A percentile compares a stretch with the other conserved stretches of the same genome.
These are phyloP conservation scores for Blastomyces parvus DNA, from an alignment of 2,329 filamentous ascomycete species.

Conservation along the genomic window DNA sequence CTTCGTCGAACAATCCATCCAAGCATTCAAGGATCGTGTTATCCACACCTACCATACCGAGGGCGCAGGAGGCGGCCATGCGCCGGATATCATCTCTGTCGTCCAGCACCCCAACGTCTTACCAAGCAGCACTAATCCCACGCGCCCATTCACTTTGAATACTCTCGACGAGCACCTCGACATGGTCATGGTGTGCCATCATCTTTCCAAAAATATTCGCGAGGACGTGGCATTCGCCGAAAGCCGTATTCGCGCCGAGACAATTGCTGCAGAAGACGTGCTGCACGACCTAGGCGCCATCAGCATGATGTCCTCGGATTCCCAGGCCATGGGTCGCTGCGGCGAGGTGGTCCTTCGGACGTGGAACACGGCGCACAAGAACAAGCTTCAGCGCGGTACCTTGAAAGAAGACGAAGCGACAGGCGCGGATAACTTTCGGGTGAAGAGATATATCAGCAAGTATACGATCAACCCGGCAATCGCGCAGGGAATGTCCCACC, in stretches of 20 bases:
- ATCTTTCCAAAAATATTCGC: slow-evolving; percentile 82
- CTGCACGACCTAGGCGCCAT: slow-evolving; percentile 91
- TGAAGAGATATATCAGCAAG: slow-evolving; percentile 88
- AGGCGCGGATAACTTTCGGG: slow-evolving; percentile 78
- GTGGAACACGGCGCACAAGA: slow-evolving; percentile 97
- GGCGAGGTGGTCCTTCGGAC: slow-evolving; percentile 88
- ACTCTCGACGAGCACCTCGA: slow-evolving; percentile 94
- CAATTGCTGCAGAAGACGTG: slow-evolving; percentile 92
- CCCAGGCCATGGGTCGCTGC: slow-evolving; percentile 92
- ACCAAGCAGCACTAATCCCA: slow-evolving; percentile 85
- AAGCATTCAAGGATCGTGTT: slow-evolving; percentile 72
- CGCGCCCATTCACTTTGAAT: slow-evolving; percentile 79
- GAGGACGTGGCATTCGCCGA: slow-evolving; percentile 96
- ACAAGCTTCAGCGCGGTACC: slow-evolving; percentile 71
- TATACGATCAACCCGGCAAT: slow-evolving; percentile 93
- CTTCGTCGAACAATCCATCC: slow-evolving; percentile 87
- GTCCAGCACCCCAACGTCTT: slow-evolving; percentile 84
- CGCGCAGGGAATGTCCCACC: slow-evolving; percentile 78
- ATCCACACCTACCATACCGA: slow-evolving; percentile 98
- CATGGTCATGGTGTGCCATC: slow-evolving; percentile 98
- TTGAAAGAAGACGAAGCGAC: slow-evolving; percentile 70
- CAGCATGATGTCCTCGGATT: slow-evolving; percentile 94
- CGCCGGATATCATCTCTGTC: slow-evolving; percentile 89
- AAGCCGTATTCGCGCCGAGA: slow-evolving; percentile 86
- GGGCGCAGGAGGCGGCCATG: slow-evolving; percentile 87